Percentiles rank a stretch among this genome's conserved stretches.
phyloP scores from a whole-genome alignment of 2,329 filamentous ascomycete species.

The Fusarium camptoceras region DNA sequence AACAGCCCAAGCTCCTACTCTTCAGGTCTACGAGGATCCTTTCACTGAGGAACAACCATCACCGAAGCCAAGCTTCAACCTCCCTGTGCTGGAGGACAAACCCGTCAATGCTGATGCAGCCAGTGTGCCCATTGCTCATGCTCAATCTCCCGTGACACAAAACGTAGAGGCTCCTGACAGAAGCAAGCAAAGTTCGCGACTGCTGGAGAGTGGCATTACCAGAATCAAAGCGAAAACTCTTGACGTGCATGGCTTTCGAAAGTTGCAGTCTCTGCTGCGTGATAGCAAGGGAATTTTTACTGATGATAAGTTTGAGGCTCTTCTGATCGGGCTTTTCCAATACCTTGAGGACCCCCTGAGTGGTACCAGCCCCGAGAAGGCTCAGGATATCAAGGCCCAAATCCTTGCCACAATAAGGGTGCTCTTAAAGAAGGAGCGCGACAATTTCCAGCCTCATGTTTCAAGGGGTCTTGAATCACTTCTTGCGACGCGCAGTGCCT shows the following conservation, averaged over 20 bases:
- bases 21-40: conserved; percentile 74
- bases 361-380: conserved; percentile 70
- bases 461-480: conserved; percentile 75
- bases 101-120: conserved; percentile 68
- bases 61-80: conserved; percentile 59
- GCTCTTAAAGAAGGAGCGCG: conserved; percentile 74
- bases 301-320: conserved; percentile 75
- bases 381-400: conserved; percentile 79
- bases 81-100: conserved; percentile 69
- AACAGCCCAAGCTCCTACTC: conserved; percentile 24
- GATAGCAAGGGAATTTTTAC: conserved; percentile 72
- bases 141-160: conserved; percentile 37
- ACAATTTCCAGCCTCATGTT: conserved; percentile 75
- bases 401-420: conserved; percentile 79
- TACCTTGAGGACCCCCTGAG: conserved; percentile 74
- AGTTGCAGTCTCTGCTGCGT: conserved; percentile 79
- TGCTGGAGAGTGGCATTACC: conserved; percentile 79
- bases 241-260: conserved; percentile 85
- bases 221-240: conserved; percentile 77
- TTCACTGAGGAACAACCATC: conserved; percentile 63
- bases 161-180: conserved; percentile 58
- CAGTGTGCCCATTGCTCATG: conserved; percentile 46
- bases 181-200: conserved; percentile 66
- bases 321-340: conserved; percentile 75
- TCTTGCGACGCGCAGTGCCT: conserved; percentile 71